Base-by-base conservation (phyloP, 2,329 filamentous ascomycete species). In the Apiospora sp. region DNA sequence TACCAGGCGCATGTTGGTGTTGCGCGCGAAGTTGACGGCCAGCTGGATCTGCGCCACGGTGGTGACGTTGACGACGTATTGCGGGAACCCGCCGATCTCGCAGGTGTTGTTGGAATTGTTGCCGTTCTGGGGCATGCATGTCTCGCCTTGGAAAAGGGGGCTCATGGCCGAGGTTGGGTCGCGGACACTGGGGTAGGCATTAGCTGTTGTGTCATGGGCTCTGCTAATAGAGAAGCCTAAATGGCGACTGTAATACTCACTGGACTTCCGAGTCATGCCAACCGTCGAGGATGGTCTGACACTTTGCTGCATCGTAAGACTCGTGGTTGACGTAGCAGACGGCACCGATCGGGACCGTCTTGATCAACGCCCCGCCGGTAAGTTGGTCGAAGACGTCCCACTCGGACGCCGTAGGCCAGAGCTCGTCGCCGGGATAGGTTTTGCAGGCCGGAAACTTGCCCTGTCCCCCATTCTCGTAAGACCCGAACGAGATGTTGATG, bases 1-100 rank as follows among this genome's bases (percentile, higher is more conserved):
- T 58, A 87, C 82, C 22, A 88, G 80, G 6, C 86, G 86, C 64
- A 88, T 80, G 76, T 87, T 86, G 19, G 80, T 76, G 30, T 80
- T 80, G 19, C 82, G 80, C 37, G 85, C 85, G 8, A 48, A 61
- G 37, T 34, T 34, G n/a, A 69, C 24, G 16, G 49, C n/a, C 19
- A n/a, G 24, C 46, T 69, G 48, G 43, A 49, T 22, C 12, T 44
- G 30, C 51, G 61, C 46, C 34, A 46, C 83, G 12, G 77, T 84
- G 30, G 77, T 81, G 1, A 79, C 83, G n/a, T 84, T 82, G n/a
- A 87, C 78, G 0, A 81, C 81, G 71, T 85, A 86, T 3, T 77
- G 74, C 0, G 84, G 83, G 72, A 81, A 82, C 6, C 81, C 84
- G 34, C 58, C 58, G 34, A 64, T 64, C 58, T 64, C 34, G 34